Evolutionary conservation across 2,329 filamentous ascomycete species (phyloP).

Genomic region (Purpureocillium lavendulum): DNA sequence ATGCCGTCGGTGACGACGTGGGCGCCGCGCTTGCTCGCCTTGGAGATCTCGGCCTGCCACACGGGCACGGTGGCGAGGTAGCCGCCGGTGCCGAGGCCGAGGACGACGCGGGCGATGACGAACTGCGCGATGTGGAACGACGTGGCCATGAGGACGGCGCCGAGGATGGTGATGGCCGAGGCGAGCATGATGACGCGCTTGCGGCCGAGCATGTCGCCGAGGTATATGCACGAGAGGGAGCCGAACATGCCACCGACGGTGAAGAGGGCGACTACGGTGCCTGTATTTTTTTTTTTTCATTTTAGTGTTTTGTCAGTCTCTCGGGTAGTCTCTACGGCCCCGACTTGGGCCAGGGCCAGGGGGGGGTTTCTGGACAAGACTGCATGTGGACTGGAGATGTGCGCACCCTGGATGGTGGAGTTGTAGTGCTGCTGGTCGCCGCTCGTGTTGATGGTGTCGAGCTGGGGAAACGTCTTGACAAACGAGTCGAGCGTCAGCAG

Average conservation of each 20-base stretch:
- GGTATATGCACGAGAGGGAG: slow-evolving; percentile 29
- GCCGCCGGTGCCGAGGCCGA: slow-evolving; percentile 44
- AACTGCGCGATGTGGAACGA: slow-evolving; percentile 30
- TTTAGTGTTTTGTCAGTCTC: slow-evolving; percentile 18
- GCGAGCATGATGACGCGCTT: slow-evolving; percentile 46
- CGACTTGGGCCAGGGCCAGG: too few species aligned
- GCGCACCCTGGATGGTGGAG: slow-evolving; percentile 32
- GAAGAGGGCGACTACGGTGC: slow-evolving; percentile 35
- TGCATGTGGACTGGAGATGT: background rate
- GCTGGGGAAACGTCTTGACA: slow-evolving; percentile 40
- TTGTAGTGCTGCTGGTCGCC: slow-evolving; percentile 25
- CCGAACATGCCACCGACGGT: slow-evolving; percentile 51
- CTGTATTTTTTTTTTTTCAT: background rate
- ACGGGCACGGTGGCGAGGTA: slow-evolving; percentile 44
- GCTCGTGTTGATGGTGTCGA: slow-evolving; percentile 42
- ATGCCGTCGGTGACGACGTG: slow-evolving; percentile 39
- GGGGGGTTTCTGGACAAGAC: too few species aligned
- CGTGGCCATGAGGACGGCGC: slow-evolving; percentile 44
- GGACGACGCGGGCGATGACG: slow-evolving; percentile 37
- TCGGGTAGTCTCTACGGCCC: too few species aligned
- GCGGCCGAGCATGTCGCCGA: slow-evolving; percentile 52
- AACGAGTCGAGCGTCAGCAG: slow-evolving; percentile 56
- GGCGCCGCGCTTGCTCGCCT: slow-evolving; percentile 42
- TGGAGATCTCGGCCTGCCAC: slow-evolving; percentile 43
- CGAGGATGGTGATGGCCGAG: slow-evolving; percentile 40